Evolutionary conservation across 306 rosid species (phyloP).

Genomic region (Corylus heterophylla): DNA sequence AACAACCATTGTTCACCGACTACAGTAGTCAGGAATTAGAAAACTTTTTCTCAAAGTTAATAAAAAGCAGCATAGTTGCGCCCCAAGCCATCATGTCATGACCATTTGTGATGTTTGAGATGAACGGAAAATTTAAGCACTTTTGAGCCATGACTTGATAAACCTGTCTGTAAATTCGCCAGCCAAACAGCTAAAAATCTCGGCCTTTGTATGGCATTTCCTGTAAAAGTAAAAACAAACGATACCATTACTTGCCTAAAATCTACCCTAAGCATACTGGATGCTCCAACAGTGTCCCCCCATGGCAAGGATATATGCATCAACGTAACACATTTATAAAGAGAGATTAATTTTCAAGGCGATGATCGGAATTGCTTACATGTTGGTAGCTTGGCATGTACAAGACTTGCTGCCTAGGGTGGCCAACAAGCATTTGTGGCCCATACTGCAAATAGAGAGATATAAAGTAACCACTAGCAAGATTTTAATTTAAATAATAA

Average conservation of each 20-base stretch:
- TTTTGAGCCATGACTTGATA: conserved; percentile 13
- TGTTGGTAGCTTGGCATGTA: conserved; percentile 79
- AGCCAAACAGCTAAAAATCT: conserved; percentile 55
- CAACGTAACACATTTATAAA: not conserved
- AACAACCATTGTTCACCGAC: not conserved
- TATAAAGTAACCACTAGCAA: conserved; percentile 17
- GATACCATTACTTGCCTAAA: not conserved
- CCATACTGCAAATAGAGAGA: conserved; percentile 69
- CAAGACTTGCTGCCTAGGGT: conserved; percentile 78
- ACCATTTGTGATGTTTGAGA: not conserved
- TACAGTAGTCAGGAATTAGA: not conserved
- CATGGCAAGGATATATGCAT: not conserved
- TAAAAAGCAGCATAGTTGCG: conserved; percentile 4
- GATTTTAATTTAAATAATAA: not conserved
- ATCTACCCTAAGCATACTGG: not conserved
- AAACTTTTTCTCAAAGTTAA: not conserved
- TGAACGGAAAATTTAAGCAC: not conserved
- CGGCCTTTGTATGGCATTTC: conserved; percentile 83
- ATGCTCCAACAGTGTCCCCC: not conserved
- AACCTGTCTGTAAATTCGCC: conserved; percentile 16
- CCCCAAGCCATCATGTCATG: not conserved
- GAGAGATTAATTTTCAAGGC: not conserved
- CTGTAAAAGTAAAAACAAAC: conserved; percentile 38
- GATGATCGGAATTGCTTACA: conserved; percentile 55
- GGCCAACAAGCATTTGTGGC: conserved; percentile 71